Evolutionary conservation across 768 basidiomycete species (phyloP), one percentile per base, ranked within the genome.

Genomic region (Xerocomus brunneocitrinus): DNA sequence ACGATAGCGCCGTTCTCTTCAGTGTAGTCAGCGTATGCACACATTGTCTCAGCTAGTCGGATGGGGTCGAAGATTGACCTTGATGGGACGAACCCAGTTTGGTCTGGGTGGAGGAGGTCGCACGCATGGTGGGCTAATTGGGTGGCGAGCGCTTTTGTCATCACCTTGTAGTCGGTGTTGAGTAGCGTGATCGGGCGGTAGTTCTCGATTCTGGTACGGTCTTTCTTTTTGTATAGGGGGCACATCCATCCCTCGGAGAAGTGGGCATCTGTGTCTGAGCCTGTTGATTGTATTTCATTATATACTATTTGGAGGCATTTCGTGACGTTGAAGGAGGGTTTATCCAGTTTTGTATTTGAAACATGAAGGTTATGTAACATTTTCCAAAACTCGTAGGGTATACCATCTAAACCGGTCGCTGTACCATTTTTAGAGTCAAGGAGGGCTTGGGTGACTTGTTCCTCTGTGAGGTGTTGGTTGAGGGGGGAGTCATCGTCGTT

Each of bases 221-320:
- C 70, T 4, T 66, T 69, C 40, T 78, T 77, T 34, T 78, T 78
- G 51, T 72, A 78, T 0, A 78, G 28, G 0, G 70, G 74, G 63
- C 72, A 64, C 52, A 70, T 63, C 60, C 62, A 65, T 0, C 75
- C 76, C 7, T 62, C 42, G 0, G 66, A 25, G 46, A 74, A 79
- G 0, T 22, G 2, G 0, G 62, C 54, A 0, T 9, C 3, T 0
- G 19, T 1, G 3, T 16, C 3, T 0, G 68, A 3, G 0, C 74
- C 71, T 35, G 70, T 1, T 1, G 3, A 0, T 50, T 68, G 50
- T 0, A 76, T 74, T 32, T 74, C 61, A 2, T 60, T 61, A n/a
- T 42, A 65, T 0, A 65, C n/a, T 34, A 40, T 0, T 0, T 27
- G 0, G 28, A 65, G 46, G 1, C 42, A 35, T 6, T 48, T 16